A percentile compares a stretch with the other conserved stretches of the same genome.
These are phyloP conservation scores for Xylaria sp. DNA, from an alignment of 2,329 filamentous ascomycete genomes.

Conservation along the genomic window DNA sequence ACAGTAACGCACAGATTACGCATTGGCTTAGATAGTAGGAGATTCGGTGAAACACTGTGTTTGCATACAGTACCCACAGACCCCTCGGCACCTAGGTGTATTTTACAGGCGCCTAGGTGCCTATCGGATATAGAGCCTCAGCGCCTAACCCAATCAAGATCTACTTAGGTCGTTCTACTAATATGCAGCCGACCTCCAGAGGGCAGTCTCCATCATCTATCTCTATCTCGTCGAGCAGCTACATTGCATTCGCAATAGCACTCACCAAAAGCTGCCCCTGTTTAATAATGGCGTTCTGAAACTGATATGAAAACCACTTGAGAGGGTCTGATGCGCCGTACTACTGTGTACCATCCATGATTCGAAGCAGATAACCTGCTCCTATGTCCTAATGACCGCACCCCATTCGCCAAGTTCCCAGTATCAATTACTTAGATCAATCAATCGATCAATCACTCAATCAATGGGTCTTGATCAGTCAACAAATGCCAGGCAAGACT, in stretches of 20 bases:
- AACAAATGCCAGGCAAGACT: neutral
- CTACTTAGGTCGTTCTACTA: neutral
- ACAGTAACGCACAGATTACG: too few species aligned
- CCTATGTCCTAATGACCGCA: conserved; percentile 1
- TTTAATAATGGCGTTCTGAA: neutral
- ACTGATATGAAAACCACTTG: neutral
- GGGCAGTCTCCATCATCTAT: conserved; percentile 1
- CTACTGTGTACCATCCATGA: conserved; percentile 3
- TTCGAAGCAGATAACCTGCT: conserved; percentile 1
- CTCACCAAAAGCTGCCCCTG: neutral
- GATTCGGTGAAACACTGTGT: conserved; percentile 4
- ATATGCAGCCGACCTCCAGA: neutral
- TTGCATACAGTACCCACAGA: conserved; percentile 19
- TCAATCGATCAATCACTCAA: neutral
- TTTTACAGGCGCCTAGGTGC: neutral
- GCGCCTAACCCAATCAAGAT: conserved; percentile 27
- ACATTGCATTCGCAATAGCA: conserved; percentile 2
- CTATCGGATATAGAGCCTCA: neutral
- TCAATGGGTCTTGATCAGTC: conserved; percentile 17
- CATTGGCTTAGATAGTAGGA: too few species aligned
- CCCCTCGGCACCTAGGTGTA: too few species aligned
- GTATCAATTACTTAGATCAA: conserved; percentile 1
- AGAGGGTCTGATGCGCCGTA: neutral
- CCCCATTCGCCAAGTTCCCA: conserved; percentile 6
- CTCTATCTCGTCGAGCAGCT: neutral